Base-by-base conservation (phyloP, 352 stramenopile genomes). In the Phytophthora pini region DNA sequence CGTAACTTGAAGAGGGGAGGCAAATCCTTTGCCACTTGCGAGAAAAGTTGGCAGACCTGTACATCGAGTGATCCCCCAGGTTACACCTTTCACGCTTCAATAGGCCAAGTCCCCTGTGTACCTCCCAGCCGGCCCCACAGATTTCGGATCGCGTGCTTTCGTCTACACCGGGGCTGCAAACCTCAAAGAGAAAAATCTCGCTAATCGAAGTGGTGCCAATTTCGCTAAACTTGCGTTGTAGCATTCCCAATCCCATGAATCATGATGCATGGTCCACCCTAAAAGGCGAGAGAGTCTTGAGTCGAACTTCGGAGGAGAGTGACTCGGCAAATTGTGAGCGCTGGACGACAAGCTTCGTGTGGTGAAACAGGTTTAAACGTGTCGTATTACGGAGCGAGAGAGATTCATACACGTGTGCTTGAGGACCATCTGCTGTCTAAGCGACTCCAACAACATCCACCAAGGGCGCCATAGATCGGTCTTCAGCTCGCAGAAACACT, bases 381-480 rank as follows among this genome's bases (percentile, higher is more conserved):
- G 17, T 20, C 17, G 17, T 20, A 20, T 20, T 20, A 20, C 17
- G 17, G 17, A 20, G 17, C 17, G 17, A 20, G 17, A 20, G 17
- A 20, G 17, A 20, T 20, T 20, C 17, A 20, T 43, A 11, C 38
- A 36, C 31, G 12, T 36, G 31, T 9, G 31, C 31, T 36, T 36
- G 31, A 36, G 31, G 13, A 20, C 38, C 38, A 43, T 22, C 38
- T 43, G 38, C 38, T 43, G 2, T 20, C 13, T n/a, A 1, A 43
- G 38, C 38, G 38, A 43, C 38, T 43, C 38, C 38, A 43, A 43
- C 38, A 36, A 43, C 38, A 43, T 43, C 38, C 38, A 43, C 38
- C 38, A 43, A 2, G 38, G 38, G 38, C 38, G 13, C 8, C 13
- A 43, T 22, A 43, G 38, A 43, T 43, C 2, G 38, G 38, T 20